A percentile compares a stretch with the other conserved stretches of the same genome.
These are phyloP conservation scores for Phylloporus arenicola DNA, from an alignment of 768 basidiomycete genomes.

Conservation along the genomic window DNA sequence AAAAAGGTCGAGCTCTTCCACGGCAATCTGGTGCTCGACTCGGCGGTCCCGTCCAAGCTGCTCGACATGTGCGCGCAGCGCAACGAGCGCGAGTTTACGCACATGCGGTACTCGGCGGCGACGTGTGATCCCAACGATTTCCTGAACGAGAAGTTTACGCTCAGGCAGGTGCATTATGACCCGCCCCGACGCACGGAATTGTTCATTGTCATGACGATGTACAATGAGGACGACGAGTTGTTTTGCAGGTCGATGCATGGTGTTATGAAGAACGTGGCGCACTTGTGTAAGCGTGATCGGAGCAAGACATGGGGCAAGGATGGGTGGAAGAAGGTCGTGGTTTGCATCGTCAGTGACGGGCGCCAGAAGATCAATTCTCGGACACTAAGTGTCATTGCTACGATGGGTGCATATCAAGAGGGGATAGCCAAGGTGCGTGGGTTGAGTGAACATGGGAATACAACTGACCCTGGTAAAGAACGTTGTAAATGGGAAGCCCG, in stretches of 20 bases:
- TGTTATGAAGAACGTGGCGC: conserved; percentile 89
- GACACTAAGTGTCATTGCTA: conserved; percentile 80
- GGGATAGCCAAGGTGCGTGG: conserved; percentile 75
- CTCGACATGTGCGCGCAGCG: conserved; percentile 74
- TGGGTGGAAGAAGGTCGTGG: conserved; percentile 97
- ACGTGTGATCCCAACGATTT: conserved; percentile 97
- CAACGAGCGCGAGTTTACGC: conserved; percentile 85
- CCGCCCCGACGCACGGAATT: conserved; percentile 88
- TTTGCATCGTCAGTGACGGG: conserved; percentile 88
- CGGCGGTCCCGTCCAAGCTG: conserved; percentile 85
- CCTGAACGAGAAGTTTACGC: conserved; percentile 70
- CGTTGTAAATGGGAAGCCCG: conserved; percentile 74
- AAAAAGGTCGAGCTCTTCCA: conserved; percentile 91
- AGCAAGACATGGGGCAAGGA: conserved; percentile 97
- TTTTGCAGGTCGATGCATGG: conserved; percentile 95
- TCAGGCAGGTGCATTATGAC: conserved; percentile 88
- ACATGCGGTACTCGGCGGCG: conserved; percentile 94
- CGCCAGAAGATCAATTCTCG: conserved; percentile 79
- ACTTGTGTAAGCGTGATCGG: conserved; percentile 78
- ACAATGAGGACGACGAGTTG: conserved; percentile 87
- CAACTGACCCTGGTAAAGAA: conserved; percentile 36
- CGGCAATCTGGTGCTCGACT: conserved; percentile 91
- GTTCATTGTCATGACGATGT: conserved; percentile 98
- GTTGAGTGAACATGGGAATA: neutral
- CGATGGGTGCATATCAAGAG: conserved; percentile 94